Evolutionary conservation across 192 early-diverging fungal genomes (phyloP), one percentile per base, ranked within the genome.

Genomic region (Neocallimastix lanati): DNA sequence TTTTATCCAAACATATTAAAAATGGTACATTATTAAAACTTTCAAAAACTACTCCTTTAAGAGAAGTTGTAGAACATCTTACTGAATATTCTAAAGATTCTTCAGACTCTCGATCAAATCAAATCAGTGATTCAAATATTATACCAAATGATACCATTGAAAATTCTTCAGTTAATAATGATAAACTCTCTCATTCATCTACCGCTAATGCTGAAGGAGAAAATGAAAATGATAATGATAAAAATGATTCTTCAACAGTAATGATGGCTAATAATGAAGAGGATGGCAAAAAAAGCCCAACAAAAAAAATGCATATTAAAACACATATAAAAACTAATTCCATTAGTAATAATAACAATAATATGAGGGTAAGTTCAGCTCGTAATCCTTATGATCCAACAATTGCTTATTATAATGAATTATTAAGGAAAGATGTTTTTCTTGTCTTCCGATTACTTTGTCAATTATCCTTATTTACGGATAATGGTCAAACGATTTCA

Each of bases 401-500:
- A 3, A 81, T 90, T 78, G 77, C 82, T 29, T 88, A 86, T 78
- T 89, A 89, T 81, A 86, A 85, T 81, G 81, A 86, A 25, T 82
- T 89, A 12, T 81, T 90, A n/a, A 82, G 83, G 28, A 85, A 85
- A 12, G 88, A 89, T 77, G 88, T 83, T 13, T 88, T 81, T 76
- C 81, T 88, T 36, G 83, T 87, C 4, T 86, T 90, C 76, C 82
- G 88, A 15, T 84, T 90, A 21, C 86, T 90, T 18, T 87, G 86
- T 77, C 82, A 86, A 36, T 83, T 89, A 14, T 88, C 86, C 7
- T 67, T 88, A 30, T 83, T 84, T 76, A 83, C 85, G 12, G 87
- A 86, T 14, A 76, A 82, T 35, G 78, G 76, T n/a, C 80, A 81
- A 21, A 38, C 82, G 11, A 76, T 40, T 5, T 78, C 80, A 35